Base-by-base conservation (phyloP, 495 filamentous ascomycete genomes). In the Penicillium macrosclerotiorum region DNA sequence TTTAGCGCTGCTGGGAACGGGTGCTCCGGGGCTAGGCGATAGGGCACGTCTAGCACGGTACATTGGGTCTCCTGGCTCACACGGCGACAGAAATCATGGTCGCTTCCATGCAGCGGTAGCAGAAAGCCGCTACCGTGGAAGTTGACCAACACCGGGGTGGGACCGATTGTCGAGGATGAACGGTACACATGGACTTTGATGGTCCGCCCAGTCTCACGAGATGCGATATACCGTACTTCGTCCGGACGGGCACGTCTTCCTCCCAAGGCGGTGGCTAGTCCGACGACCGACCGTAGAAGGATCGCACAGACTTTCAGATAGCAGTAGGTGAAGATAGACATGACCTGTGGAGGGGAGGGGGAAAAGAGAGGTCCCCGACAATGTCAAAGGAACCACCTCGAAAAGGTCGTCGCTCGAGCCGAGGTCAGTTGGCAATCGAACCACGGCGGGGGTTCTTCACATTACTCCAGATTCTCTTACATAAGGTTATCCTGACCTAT, bases 1-100 rank as follows among this genome's bases (percentile, higher is more conserved):
- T 94, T 71, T 12, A 94, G 60, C 4, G 85, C 84, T 0, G 84
- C 76, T 12, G 88, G 88, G 62, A 93, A 93, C 0, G 86, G 78
- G 51, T 84, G 55, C 59, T 93, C 86, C 1, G 90, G 90, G 2
- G 88, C 80, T 3, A 94, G 76, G 8, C 89, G 78, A 64, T 95
- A 95, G 8, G 82, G 76, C 4, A 90, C 79, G 45, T 75, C 72
- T 16, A 75, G 39, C 13, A 74, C 71, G 5, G 64, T 66, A 47
- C 72, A 67, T 7, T 55, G 57, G 18, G 71, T 67, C 13, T 63
- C 46, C 6, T 38, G 47, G 41, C 62, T 65, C 39, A 75, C 42
- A 20, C 45, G 45, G 3, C 64, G 70, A 45, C 70, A 74, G 47
- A 64, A 77, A 17, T 59, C 57, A 16, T 73, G 65, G 34, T 77